phyloP scores from a whole-genome alignment of 139 green algal species.

The Limnomonas spitsbergensis region DNA sequence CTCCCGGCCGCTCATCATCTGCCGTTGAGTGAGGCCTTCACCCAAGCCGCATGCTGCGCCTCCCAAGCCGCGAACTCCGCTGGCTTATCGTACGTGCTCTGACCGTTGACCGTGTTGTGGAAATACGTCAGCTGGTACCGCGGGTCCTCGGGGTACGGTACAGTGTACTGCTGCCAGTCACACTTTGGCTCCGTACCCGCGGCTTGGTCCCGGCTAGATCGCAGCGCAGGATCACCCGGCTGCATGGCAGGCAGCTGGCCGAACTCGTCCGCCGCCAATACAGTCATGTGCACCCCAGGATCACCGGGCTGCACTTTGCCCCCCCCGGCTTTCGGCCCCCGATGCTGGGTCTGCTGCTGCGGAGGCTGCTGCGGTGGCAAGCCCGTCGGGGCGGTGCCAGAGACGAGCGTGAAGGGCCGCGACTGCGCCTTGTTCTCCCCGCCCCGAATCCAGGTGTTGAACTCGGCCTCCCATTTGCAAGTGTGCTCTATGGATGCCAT shows the following conservation, averaged over 20 bases:
- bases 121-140: constrained; percentile 38
- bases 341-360: not conserved
- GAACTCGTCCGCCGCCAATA: constrained; percentile 12
- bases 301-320: too few relatives aligned
- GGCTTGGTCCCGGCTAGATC: constrained; percentile 15
- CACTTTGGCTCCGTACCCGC: constrained; percentile 13
- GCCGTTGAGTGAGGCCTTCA: too few relatives aligned
- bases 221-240: constrained; percentile 16
- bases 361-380: not conserved
- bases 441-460: constrained; percentile 35
- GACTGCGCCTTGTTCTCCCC: constrained; percentile 15
- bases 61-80: constrained; percentile 39
- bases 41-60: constrained; percentile 20
- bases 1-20: too few relatives aligned
- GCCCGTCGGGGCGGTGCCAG: constrained; percentile 7
- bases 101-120: constrained; percentile 35
- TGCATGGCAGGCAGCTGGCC: constrained; percentile 18
- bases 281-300: not conserved
- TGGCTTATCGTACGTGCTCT: constrained; percentile 46
- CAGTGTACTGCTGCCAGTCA: constrained; percentile 33
- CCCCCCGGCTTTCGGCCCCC: too few relatives aligned
- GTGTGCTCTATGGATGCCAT: not conserved
- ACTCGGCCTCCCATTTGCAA: constrained; percentile 34
- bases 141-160: constrained; percentile 27
- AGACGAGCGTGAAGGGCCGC: constrained; percentile 18